Conservation (phyloP, 352 stramenopile genomes). For the Phytopythium aichiense region DNA sequence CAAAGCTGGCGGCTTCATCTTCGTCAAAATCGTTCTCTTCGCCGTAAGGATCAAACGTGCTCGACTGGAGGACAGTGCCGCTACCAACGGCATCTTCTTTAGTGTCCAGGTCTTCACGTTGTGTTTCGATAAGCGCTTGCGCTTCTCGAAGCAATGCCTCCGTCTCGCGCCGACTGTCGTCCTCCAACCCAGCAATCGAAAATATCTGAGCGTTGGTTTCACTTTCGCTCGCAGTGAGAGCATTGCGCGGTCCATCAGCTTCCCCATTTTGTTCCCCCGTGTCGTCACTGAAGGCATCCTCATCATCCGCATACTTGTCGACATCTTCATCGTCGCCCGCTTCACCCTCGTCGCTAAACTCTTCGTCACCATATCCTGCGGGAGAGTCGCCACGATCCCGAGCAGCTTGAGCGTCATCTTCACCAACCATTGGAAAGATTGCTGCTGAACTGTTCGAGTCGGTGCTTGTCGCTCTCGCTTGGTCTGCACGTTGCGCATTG, state of each 20-base stretch:
- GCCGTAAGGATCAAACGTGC: slow-evolving; percentile 4
- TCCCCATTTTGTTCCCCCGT: neutral
- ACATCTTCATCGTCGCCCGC: slow-evolving; percentile 9
- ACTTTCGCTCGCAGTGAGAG: neutral
- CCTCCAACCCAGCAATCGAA: slow-evolving; percentile 15
- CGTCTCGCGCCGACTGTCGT: slow-evolving; percentile 28
- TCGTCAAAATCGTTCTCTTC: slow-evolving; percentile 15
- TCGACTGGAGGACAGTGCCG: neutral
- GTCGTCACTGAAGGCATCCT: slow-evolving; percentile 7
- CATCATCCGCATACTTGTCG: slow-evolving; percentile 14
- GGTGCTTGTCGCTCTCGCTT: neutral
- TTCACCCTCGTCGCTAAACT: slow-evolving; percentile 7
- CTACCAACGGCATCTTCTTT: slow-evolving; percentile 1
- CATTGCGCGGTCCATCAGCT: neutral
- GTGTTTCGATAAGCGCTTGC: slow-evolving; percentile 23
- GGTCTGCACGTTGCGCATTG: neutral
- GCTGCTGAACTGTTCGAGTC: neutral
- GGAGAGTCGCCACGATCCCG: neutral
- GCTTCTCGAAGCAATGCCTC: slow-evolving; percentile 37
- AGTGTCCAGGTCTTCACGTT: neutral
- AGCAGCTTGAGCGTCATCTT: slow-evolving; percentile 1
- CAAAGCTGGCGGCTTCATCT: neutral
- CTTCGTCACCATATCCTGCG: neutral
- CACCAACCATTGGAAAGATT: neutral
- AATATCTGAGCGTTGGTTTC: slow-evolving; percentile 4